Conservation (phyloP, 345 rosid genomes). For the Lumnitzera littorea region DNA sequence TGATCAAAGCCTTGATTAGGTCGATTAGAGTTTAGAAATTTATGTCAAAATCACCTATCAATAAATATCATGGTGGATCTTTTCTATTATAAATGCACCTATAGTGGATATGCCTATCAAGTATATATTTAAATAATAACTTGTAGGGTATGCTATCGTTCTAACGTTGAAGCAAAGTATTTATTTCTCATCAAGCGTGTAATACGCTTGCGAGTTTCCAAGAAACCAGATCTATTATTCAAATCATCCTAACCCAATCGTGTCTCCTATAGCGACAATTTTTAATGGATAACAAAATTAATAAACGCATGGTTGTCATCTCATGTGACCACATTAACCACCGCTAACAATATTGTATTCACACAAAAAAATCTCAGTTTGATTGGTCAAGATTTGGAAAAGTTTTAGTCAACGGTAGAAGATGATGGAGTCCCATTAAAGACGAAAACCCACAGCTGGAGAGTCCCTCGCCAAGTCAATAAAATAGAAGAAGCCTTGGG, state of each 20-base stretch:
- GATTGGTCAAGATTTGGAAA: conserved; percentile 29
- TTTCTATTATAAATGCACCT: too few relatives aligned
- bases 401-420: conserved; percentile 21
- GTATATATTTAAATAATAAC: too few relatives aligned
- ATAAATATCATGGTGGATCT: too few relatives aligned
- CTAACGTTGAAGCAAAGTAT: too few relatives aligned
- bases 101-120: too few relatives aligned
- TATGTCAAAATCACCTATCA: too few relatives aligned
- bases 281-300: conserved; percentile 1
- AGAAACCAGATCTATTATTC: neutral
- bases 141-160: too few relatives aligned
- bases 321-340: conserved; percentile 1
- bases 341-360: neutral
- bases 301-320: neutral
- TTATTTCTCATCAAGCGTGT: too few relatives aligned
- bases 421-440: conserved; percentile 16
- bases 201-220: too few relatives aligned
- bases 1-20: too few relatives aligned
- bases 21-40: too few relatives aligned
- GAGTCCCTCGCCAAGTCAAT: conserved; percentile 16
- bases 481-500: conserved; percentile 11
- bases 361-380: conserved; percentile 29
- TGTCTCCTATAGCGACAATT: neutral
- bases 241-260: neutral
- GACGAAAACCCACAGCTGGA: conserved; percentile 31